Percentiles rank a stretch among this genome's conserved stretches.
Evolutionary conservation across 495 filamentous ascomycete genomes (phyloP).

Genomic region (Extremus antarcticus): DNA sequence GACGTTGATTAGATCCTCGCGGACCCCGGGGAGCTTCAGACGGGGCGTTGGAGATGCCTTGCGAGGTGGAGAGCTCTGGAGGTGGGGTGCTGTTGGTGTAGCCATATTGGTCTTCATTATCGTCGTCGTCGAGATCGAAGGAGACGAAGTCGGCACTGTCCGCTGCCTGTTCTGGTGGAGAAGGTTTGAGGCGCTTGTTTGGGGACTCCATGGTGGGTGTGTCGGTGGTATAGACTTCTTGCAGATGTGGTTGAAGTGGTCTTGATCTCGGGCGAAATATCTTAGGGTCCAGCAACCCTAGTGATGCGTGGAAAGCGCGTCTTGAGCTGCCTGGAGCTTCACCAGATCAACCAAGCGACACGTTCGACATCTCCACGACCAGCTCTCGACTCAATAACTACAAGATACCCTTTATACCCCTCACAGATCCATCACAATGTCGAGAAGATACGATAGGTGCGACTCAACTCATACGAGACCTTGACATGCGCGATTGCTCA

Average conservation of each 20-base stretch:
- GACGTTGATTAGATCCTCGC: background rate
- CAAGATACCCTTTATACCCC: background rate
- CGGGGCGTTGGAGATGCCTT: background rate
- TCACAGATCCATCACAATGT: slow-evolving; percentile 47
- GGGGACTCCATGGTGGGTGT: slow-evolving; percentile 12
- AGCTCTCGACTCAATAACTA: background rate
- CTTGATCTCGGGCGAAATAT: no score
- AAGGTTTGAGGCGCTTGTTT: slow-evolving; percentile 8
- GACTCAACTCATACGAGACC: slow-evolving; percentile 24
- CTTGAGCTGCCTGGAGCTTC: slow-evolving; percentile 5
- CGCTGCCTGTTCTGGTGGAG: background rate
- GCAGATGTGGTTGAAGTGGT: background rate
- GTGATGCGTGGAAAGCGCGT: background rate
- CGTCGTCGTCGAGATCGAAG: slow-evolving; percentile 3
- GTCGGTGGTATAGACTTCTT: background rate
- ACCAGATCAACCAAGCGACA: no score
- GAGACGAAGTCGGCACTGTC: slow-evolving; percentile 10
- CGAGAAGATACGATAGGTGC: slow-evolving; percentile 82
- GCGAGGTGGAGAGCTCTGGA: background rate
- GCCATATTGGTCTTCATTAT: slow-evolving; percentile 21
- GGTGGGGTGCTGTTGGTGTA: slow-evolving; percentile 26
- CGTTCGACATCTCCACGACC: no score
- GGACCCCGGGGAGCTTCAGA: background rate
- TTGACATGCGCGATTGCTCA: background rate
- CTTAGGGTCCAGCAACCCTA: background rate